These are phyloP conservation scores for Pseudonitzschia pungens DNA, from an alignment of 108 stramenopile genomes.

Conservation along the genomic window DNA sequence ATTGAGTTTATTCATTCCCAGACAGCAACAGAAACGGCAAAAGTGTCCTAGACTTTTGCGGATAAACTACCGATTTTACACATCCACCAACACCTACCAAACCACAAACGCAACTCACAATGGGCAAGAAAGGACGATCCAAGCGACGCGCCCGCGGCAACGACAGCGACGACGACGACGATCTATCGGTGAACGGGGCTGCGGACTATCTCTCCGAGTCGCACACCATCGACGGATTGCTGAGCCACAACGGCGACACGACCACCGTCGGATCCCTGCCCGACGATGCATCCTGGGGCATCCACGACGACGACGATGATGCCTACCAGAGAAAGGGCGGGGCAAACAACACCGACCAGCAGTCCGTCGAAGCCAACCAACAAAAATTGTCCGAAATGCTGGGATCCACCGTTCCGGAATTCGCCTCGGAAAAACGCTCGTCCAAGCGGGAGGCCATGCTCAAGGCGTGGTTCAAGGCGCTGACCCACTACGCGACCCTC, in stretches of 20 bases:
- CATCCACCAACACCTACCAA: background rate
- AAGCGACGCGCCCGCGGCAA: background rate
- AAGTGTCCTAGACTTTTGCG: too few relatives aligned
- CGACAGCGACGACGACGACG: constrained; percentile 17
- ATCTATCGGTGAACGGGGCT: constrained; percentile 18
- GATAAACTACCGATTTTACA: background rate
- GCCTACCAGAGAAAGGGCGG: constrained; percentile 1
- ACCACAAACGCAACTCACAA: background rate
- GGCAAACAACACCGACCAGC: background rate
- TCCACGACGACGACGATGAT: constrained; percentile 43
- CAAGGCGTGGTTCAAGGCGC: constrained; percentile 53
- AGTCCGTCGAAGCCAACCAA: constrained; percentile 9
- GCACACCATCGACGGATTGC: constrained; percentile 48
- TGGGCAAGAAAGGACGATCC: constrained; percentile 10
- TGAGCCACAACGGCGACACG: background rate
- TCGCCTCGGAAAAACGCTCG: constrained; percentile 60
- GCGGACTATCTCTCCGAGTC: constrained; percentile 41
- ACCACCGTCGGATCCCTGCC: constrained; percentile 3
- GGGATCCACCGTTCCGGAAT: constrained; percentile 27
- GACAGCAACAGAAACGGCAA: too few relatives aligned
- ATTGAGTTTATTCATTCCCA: too few relatives aligned
- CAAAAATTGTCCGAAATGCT: constrained; percentile 29
- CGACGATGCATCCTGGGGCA: constrained; percentile 21
- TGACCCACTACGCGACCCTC: constrained; percentile 69
- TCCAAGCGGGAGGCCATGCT: constrained; percentile 59